Evolutionary conservation across 1,284 basidiomycete species (phyloP).

Genomic region (Coniferiporia weirii): DNA sequence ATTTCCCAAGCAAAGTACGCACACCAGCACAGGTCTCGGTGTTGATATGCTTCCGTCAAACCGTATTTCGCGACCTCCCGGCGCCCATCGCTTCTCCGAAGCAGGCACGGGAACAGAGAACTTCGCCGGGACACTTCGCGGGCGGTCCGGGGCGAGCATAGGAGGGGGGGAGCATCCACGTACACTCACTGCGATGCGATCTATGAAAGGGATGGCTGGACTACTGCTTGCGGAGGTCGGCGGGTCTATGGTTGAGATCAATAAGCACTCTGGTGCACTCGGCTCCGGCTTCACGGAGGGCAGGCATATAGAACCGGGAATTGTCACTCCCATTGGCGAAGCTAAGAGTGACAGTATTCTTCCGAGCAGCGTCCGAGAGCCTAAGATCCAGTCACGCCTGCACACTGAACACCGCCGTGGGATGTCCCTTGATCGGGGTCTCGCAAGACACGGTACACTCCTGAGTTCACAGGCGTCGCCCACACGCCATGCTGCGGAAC

Average conservation of each 20-base stretch:
- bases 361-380: background rate
- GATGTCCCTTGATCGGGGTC: conserved; percentile 6
- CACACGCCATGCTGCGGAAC: conserved; percentile 45
- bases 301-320: conserved; percentile 31
- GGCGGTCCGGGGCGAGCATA: too few relatives aligned
- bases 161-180: background rate
- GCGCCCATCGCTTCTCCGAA: background rate
- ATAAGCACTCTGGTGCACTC: conserved; percentile 22
- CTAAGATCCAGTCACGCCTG: background rate
- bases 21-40: background rate
- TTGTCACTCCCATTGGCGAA: conserved; percentile 28
- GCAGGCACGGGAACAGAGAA: background rate
- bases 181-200: conserved; percentile 26
- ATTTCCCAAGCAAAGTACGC: background rate
- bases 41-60: background rate
- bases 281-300: conserved; percentile 36
- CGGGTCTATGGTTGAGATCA: conserved; percentile 39
- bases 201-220: conserved; percentile 38
- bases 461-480: conserved; percentile 43
- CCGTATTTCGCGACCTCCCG: background rate
- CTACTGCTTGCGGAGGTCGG: conserved; percentile 40
- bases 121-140: background rate
- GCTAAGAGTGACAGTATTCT: background rate
- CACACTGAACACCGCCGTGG: conserved; percentile 1
- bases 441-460: conserved; percentile 44